These are phyloP conservation scores for Vaccinium corymbosum DNA, from an alignment of 148 eudicot genomes.

Conservation along the genomic window DNA sequence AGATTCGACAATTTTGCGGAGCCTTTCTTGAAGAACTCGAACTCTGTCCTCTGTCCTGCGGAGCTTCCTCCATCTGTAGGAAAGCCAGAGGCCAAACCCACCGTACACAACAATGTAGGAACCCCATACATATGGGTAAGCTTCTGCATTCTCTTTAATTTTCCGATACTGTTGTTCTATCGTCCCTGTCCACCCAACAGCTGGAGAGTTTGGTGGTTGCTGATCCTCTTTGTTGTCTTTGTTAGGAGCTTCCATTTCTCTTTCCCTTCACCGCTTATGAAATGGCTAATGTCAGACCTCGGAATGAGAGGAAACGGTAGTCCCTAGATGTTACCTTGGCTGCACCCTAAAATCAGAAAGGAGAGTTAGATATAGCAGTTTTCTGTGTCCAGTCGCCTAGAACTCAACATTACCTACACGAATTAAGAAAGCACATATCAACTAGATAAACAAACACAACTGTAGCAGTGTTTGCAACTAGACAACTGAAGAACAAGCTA, in stretches of 20 bases:
- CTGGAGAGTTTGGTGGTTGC: slow-evolving; percentile 26
- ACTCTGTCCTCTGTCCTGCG: slow-evolving; percentile 72
- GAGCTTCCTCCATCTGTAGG: slow-evolving; percentile 77
- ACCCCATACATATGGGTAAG: slow-evolving; percentile 85
- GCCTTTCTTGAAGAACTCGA: slow-evolving; percentile 62
- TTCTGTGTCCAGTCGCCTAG: neutral
- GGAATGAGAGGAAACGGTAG: neutral
- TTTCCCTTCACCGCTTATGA: neutral
- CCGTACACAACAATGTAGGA: slow-evolving; percentile 79
- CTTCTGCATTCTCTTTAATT: slow-evolving; percentile 61
- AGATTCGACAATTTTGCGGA: slow-evolving; percentile 55
- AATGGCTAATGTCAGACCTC: neutral
- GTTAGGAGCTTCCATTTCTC: slow-evolving; percentile 36
- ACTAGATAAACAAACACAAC: slow-evolving; percentile 6
- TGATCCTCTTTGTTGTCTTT: slow-evolving; percentile 27
- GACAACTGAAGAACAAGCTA: neutral
- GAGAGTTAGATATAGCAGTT: neutral
- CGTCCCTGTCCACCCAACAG: slow-evolving; percentile 30
- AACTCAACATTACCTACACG: neutral
- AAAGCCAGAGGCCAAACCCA: slow-evolving; percentile 72
- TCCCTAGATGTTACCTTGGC: neutral
- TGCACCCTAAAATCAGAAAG: neutral
- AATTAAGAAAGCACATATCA: neutral
- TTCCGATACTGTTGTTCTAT: slow-evolving; percentile 46
- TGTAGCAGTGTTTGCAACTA: neutral